Conservation (phyloP, 257 asterid species). For the Ehretia macrophylla region DNA sequence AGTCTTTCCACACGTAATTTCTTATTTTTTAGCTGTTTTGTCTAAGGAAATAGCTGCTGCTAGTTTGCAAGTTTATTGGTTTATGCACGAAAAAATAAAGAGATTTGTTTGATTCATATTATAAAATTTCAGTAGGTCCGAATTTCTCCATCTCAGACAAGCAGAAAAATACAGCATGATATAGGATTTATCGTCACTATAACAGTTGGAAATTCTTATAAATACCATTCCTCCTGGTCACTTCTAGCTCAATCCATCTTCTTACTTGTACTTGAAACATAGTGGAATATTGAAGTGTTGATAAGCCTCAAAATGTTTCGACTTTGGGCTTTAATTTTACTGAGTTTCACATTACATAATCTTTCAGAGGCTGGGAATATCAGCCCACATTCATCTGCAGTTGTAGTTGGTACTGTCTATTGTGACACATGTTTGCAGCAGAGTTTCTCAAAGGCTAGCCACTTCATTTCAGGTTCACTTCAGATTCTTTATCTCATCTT, state of each 20-base stretch:
- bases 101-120: too few relatives aligned
- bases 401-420: conserved; percentile 68
- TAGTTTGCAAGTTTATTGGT: too few relatives aligned
- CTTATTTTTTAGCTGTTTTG: too few relatives aligned
- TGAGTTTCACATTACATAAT: conserved; percentile 19
- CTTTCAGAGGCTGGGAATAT: conserved; percentile 37
- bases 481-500: background rate
- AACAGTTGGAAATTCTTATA: conserved; percentile 7
- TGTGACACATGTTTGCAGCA: conserved; percentile 69
- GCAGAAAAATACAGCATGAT: conserved; percentile 3
- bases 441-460: conserved; percentile 36
- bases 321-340: conserved; percentile 34
- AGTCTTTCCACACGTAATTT: too few relatives aligned
- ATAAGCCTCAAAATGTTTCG: conserved; percentile 26
- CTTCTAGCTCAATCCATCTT: too few relatives aligned
- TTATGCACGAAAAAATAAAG: too few relatives aligned
- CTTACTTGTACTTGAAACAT: too few relatives aligned
- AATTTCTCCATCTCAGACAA: conserved; percentile 12
- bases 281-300: background rate
- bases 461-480: conserved; percentile 61
- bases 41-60: too few relatives aligned
- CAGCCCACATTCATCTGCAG: conserved; percentile 45
- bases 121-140: background rate
- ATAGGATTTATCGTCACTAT: background rate
- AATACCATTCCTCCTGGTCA: background rate